These are phyloP conservation scores for Citrus reticulata DNA, from an alignment of 345 rosid genomes.

Conservation along the genomic window DNA sequence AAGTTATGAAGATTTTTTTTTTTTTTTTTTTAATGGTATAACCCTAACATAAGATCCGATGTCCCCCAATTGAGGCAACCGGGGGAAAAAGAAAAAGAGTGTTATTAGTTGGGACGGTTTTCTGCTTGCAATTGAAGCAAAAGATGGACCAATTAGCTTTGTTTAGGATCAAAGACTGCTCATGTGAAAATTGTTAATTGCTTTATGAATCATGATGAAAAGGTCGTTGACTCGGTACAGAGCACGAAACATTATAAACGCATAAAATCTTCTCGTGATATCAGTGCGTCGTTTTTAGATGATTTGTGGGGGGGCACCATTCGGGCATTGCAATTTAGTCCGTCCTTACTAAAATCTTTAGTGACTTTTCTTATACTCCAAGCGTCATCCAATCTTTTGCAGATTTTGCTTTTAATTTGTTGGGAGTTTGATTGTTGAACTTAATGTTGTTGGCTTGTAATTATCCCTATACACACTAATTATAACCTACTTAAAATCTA, in stretches of 20 bases:
- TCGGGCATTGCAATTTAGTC: not conserved
- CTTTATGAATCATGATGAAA: not conserved
- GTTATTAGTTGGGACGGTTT: not conserved
- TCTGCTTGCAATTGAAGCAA: not conserved
- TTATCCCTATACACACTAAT: not conserved
- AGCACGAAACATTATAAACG: too few relatives aligned
- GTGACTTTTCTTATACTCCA: slow-evolving; percentile 26
- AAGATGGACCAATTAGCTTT: not conserved
- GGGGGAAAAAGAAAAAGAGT: too few relatives aligned
- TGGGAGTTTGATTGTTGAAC: slow-evolving; percentile 10
- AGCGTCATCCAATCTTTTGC: slow-evolving; percentile 3
- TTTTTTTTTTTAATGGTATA: too few relatives aligned
- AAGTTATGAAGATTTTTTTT: too few relatives aligned
- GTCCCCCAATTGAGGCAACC: too few relatives aligned
- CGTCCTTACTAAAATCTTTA: not conserved
- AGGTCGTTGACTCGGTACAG: not conserved
- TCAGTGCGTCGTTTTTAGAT: not conserved
- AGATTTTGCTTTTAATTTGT: not conserved
- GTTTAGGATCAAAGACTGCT: not conserved
- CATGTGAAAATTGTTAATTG: not conserved
- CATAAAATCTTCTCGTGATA: not conserved
- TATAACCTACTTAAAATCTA: not conserved
- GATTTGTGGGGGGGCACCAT: not conserved
- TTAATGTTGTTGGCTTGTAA: slow-evolving; percentile 2
- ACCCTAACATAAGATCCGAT: too few relatives aligned